Base-by-base conservation (phyloP, 306 rosid species). In the Casuarina glauca region DNA sequence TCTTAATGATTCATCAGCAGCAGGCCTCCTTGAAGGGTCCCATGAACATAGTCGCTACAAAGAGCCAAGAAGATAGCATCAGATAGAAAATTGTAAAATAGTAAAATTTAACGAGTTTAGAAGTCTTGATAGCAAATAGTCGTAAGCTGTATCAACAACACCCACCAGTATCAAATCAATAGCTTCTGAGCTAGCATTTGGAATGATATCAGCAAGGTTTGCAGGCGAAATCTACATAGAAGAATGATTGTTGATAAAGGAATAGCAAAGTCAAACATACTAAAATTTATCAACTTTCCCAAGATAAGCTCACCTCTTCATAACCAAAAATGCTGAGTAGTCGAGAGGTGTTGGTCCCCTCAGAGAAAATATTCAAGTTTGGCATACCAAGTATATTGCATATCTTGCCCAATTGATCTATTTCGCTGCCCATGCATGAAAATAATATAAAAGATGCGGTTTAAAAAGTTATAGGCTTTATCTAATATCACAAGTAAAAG, bases 401-500 rank as follows among this genome's bases (percentile, higher is more conserved):
- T 83, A 92, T 89, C 89, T 90, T 90, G 93, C 83, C 83, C 88
- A 92, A 74, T 80, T 92, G 97, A 87, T 92, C 97, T 61, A 92
- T 84, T 88, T 89, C 97, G 86, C 97, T 92, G 91, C 84, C 55
- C 80, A 81, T 72, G 62, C 70, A 83, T 58, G 63, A 67, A 79
- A 78, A 44, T 12, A 78, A 20, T 66, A 60, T 20, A 78, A 76
- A 69, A 85, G 74, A 66, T 19, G 67, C 6, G 66, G 41, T 17
- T 38, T 36, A 3, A 39, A 13, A 20, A 58, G 39, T 63, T 15
- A 12, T 38, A 38, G 44, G 12, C 7, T 63, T 36, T 63, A n/a
- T 63, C 10, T 38, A 12, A 36, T 63, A 36, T 2, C 17, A 16
- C 50, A 69, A 0, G 61, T 3, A 69, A 61, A 74, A 46, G 70